These are phyloP conservation scores for Colletotrichum endophyticum DNA, from an alignment of 2,329 filamentous ascomycete genomes.

Conservation along the genomic window DNA sequence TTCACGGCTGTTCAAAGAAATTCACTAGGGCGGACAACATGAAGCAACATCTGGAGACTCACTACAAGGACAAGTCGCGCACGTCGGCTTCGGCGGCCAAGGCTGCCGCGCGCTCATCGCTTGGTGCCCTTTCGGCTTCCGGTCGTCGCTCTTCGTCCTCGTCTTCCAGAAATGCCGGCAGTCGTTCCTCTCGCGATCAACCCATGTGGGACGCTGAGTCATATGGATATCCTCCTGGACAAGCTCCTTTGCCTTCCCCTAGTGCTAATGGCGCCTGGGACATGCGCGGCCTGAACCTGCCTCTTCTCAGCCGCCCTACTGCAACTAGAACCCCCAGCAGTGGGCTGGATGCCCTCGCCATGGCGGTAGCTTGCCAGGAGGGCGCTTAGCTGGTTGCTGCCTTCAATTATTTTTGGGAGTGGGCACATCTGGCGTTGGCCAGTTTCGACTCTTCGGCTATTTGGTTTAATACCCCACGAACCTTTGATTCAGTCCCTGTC, in stretches of 20 bases:
- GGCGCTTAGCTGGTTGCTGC: constrained; percentile 24
- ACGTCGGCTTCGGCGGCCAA: constrained; percentile 34
- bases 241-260: constrained; percentile 40
- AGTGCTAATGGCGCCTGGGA: constrained; percentile 46
- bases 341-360: constrained; percentile 59
- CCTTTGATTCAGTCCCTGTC: neutral
- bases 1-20: constrained; percentile 75
- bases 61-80: constrained; percentile 68
- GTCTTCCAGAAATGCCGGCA: constrained; percentile 35
- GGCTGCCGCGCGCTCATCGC: constrained; percentile 29
- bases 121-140: constrained; percentile 25
- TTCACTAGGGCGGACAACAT: constrained; percentile 87
- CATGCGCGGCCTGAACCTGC: constrained; percentile 48
- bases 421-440: neutral
- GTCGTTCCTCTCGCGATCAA: constrained; percentile 32
- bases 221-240: constrained; percentile 34
- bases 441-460: neutral
- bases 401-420: neutral
- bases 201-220: constrained; percentile 45
- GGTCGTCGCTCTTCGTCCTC: constrained; percentile 34
- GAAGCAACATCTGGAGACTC: constrained; percentile 83
- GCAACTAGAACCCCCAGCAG: constrained; percentile 50
- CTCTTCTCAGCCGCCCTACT: constrained; percentile 50
- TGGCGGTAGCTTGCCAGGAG: constrained; percentile 59
- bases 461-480: neutral